A percentile compares a stretch with the other conserved stretches of the same genome.
These are phyloP conservation scores for Triglochin maritima DNA, from an alignment of 106 monocot genomes.

Conservation along the genomic window DNA sequence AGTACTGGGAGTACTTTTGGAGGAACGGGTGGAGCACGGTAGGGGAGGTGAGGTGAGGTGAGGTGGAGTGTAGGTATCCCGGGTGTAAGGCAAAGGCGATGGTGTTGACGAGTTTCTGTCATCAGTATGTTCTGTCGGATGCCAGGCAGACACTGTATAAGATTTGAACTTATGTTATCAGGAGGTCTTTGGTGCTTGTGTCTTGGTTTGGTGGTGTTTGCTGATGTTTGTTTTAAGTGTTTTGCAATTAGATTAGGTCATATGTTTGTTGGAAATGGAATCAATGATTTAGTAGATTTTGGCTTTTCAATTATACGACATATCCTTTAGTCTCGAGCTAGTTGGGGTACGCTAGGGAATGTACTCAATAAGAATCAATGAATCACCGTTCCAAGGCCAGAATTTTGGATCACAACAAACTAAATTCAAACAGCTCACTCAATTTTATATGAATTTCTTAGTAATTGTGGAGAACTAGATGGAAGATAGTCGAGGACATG, in stretches of 20 bases:
- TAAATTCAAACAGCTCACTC: no score
- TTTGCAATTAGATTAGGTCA: no score
- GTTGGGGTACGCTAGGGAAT: no score
- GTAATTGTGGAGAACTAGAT: no score
- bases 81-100: conserved; percentile 18
- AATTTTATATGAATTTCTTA: no score
- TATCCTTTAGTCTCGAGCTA: no score
- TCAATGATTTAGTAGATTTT: no score
- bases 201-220: background rate
- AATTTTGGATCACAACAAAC: no score
- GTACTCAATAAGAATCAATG: no score
- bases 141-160: conserved; percentile 34
- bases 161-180: conserved; percentile 22
- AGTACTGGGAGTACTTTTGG: conserved; percentile 26
- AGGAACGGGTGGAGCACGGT: conserved; percentile 16
- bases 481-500: background rate
- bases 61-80: conserved; percentile 13
- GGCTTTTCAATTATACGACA: no score
- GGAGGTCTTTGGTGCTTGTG: conserved; percentile 14
- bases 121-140: conserved; percentile 30
- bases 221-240: background rate
- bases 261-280: no score
- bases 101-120: conserved; percentile 22
- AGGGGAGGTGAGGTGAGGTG: conserved; percentile 4
- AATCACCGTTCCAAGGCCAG: no score